Evolutionary conservation across 768 basidiomycete genomes (phyloP), one percentile per base, ranked within the genome.

Genomic region (Tephrocybe sp.): DNA sequence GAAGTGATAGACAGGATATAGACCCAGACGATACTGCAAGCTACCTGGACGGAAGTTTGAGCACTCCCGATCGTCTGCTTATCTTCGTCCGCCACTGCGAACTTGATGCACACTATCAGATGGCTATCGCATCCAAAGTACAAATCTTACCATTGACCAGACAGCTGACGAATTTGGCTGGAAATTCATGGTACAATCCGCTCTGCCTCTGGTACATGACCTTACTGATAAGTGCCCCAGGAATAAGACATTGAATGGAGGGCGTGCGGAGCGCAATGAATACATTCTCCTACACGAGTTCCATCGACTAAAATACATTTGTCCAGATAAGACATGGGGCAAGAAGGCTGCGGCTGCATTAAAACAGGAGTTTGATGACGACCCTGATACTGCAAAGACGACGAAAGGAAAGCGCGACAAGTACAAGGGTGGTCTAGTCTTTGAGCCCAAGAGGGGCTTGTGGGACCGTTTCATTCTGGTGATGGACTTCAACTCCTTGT

Each of bases 401-500:
- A 68, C 71, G 24, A 91, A 91, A 59, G 71, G 74, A 36, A 91
- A 86, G 62, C 82, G 84, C 43, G 95, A 97, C 70, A 98, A 97
- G 70, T 99, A 92, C 74, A 97, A 98, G 70, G 97, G 97, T 65
- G 97, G 97, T 67, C 77, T 98, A 45, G 97, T 99, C 16, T 94
- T 99, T 56, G 91, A 97, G 50, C 97, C 97, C 2, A 94, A 97
- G 70, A 77, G 91, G 46, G 92, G 94, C 10, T 73, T 99, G 33
- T 98, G 92, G 91, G 97, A 98, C 73, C 94, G 86, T 59, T 97
- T 78, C 63, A 89, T 98, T 67, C 78, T 99, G 15, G 97, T 99
- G 68, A 99, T 99, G 97, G 97, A 99, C 67, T 99, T 98, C 84
- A 99, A 99, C 69, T 97, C 94, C 53, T 76, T 99, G 48, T 99